Conservation (phyloP, 129 eudicot species). For the Lonicera japonica region DNA sequence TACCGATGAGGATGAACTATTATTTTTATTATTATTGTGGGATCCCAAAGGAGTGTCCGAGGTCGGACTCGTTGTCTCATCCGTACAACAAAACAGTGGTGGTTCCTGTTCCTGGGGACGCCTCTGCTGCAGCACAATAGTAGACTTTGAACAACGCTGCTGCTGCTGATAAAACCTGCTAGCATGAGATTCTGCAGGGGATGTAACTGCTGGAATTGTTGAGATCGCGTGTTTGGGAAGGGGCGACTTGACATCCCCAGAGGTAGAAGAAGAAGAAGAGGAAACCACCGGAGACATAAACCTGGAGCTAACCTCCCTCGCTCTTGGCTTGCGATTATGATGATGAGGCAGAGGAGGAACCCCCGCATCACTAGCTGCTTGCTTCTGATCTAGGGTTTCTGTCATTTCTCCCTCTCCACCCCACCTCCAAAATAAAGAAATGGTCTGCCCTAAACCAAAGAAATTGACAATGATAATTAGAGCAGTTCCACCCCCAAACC, state of each 20-base stretch:
- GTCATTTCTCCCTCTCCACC: slow-evolving; percentile 22
- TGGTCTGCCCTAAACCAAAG: neutral
- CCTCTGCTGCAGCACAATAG: neutral
- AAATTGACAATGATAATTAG: neutral
- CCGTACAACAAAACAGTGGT: slow-evolving; percentile 7
- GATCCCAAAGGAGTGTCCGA: slow-evolving; percentile 27
- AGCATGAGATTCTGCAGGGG: slow-evolving; percentile 2
- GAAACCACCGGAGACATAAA: slow-evolving; percentile 60
- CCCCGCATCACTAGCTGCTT: slow-evolving; percentile 13
- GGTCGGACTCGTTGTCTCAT: slow-evolving; percentile 38
- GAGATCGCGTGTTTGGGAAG: slow-evolving; percentile 11
- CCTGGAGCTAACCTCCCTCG: slow-evolving; percentile 80
- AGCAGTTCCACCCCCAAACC: too few species aligned
- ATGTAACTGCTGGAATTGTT: slow-evolving; percentile 13
- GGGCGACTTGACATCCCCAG: too few species aligned
- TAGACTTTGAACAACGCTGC: too few species aligned
- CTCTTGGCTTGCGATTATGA: slow-evolving; percentile 63
- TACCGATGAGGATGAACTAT: neutral
- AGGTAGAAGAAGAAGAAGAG: slow-evolving; percentile 22
- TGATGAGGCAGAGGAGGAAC: slow-evolving; percentile 34
- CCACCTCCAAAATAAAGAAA: neutral
- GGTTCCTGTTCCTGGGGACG: slow-evolving; percentile 19
- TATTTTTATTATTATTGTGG: slow-evolving; percentile 1
- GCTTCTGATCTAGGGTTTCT: neutral
- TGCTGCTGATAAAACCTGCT: slow-evolving; percentile 7